Evolutionary conservation across 352 stramenopile genomes (phyloP), one percentile per base, ranked within the genome.

Genomic region (Phytopythium oedochilum): DNA sequence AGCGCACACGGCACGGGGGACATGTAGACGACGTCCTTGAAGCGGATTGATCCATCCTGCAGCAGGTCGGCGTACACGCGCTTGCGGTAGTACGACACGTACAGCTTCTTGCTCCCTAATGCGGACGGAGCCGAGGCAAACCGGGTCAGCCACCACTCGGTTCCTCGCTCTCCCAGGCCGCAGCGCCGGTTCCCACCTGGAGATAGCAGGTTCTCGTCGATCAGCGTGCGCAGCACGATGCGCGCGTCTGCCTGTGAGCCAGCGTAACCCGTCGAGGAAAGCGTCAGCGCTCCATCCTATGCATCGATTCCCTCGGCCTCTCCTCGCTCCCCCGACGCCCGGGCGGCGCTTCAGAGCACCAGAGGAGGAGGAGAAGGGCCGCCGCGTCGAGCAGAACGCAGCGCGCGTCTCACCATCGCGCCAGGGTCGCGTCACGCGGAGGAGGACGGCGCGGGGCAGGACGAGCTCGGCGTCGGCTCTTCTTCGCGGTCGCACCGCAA

Each of bases 21-120:
- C 61, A 76, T 83, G 71, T 88, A 92, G n/a, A 89, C 62, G 26
- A 73, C 64, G 62, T 87, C 78, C 55, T 92, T 83, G 57, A 88
- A 92, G 54, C 71, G 75, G 68, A 92, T 89, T 23, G 78, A 87
- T 20, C 82, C 78, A 59, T 92, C 78, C 26, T 70, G 57, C n/a
- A 88, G 64, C 42, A 92, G 62, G 45, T 92, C 82, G 1, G 82
- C 82, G 66, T 86, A 89, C 49, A 88, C 72, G 53, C 78, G 78
- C 56, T 88, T 86, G 42, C 81, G 81, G 60, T 92, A 92, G 66
- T 92, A 92, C 34, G 76, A 89, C 63, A 92, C 75, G 54, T 83
- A 92, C 43, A 92, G 73, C 58, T 84, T 86, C 70, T 87, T 87
- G 49, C 63, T 43, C 11, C 81, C 77, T 86, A 44, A 18, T 56